Evolutionary conservation across 2,329 filamentous ascomycete species (phyloP), one percentile per base, ranked within the genome.

Genomic region (Rosellinia necatrix): DNA sequence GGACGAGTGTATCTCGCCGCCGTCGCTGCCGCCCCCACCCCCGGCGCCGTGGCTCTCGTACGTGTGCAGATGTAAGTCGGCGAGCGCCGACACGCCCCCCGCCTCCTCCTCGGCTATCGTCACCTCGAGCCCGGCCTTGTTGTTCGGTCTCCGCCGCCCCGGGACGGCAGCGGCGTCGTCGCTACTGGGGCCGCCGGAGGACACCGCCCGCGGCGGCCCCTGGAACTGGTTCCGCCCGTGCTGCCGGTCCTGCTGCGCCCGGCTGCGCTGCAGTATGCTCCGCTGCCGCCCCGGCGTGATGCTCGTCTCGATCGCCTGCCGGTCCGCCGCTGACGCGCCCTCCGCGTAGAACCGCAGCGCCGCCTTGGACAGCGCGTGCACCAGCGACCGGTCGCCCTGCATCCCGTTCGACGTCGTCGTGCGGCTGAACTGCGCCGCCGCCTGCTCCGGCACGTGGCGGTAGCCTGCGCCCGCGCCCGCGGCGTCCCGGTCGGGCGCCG

Each of bases 401-500:
- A 73, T 70, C 35, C 66, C 64, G 17, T 76, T 75, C 13, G 75
- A 72, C 1, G 80, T 82, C 0, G 82, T 78, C 0, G 83, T 85
- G 38, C 75, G 71, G 8, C 77, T 71, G 64, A 85, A 86, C 54
- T 84, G 81, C 10, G 75, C 66, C 1, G 82, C 82, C 0, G 83
- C 83, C 30, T 80, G 75, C 49, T 75, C 74, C 12, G 83, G 83
- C 2, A 84, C 70, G 62, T 85, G 79, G 30, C 73, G 79, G 60
- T 83, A 79, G 12, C 40, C 22, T 17, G 38, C 27, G 24, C 22
- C 40, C 1, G 30, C 27, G 12, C 21, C 34, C 41, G 58, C 42
- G 12, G 58, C 42, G 12, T 40, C 24, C 10, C 37, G 30, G 34
- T 59, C 55, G 22, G 27, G 9, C 17, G 17, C 13, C 10, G 22